Conservation (phyloP, 2,329 filamentous ascomycete species). For the Pseudogymnoascus sp. region DNA sequence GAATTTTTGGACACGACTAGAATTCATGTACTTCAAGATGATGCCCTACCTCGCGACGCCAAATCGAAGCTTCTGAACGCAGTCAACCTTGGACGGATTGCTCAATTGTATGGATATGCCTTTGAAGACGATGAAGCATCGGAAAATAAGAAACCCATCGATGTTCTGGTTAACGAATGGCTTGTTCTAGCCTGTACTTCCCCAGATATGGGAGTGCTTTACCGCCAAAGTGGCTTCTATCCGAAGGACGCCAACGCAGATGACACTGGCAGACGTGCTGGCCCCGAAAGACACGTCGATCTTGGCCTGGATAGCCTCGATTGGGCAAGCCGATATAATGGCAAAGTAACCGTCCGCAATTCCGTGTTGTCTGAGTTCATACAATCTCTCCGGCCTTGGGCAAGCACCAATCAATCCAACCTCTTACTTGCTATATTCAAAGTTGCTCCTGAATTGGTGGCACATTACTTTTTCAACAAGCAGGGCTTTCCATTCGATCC, state of each 20-base stretch:
- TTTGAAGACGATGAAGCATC: conserved; percentile 37
- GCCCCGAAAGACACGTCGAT: conserved; percentile 37
- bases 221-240: conserved; percentile 76
- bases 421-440: conserved; percentile 72
- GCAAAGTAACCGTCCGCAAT: conserved; percentile 68
- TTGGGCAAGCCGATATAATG: conserved; percentile 58
- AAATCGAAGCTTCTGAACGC: conserved; percentile 73
- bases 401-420: conserved; percentile 70
- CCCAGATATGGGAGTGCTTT: conserved; percentile 61
- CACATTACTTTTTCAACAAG: conserved; percentile 77
- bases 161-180: conserved; percentile 65
- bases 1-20: conserved; percentile 68
- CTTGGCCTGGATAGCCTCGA: conserved; percentile 60
- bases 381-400: conserved; percentile 72
- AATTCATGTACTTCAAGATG: conserved; percentile 64
- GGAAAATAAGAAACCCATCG: conserved; percentile 45
- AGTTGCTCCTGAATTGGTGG: conserved; percentile 74
- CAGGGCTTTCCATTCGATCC: conserved; percentile 79
- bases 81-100: conserved; percentile 62
- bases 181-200: conserved; percentile 68
- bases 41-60: conserved; percentile 58
- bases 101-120: conserved; percentile 59
- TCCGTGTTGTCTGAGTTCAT: conserved; percentile 69
- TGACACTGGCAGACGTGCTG: conserved; percentile 30
- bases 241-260: conserved; percentile 59